phyloP scores from a whole-genome alignment of 2,329 filamentous ascomycete species.

The Alternaria conjuncta region DNA sequence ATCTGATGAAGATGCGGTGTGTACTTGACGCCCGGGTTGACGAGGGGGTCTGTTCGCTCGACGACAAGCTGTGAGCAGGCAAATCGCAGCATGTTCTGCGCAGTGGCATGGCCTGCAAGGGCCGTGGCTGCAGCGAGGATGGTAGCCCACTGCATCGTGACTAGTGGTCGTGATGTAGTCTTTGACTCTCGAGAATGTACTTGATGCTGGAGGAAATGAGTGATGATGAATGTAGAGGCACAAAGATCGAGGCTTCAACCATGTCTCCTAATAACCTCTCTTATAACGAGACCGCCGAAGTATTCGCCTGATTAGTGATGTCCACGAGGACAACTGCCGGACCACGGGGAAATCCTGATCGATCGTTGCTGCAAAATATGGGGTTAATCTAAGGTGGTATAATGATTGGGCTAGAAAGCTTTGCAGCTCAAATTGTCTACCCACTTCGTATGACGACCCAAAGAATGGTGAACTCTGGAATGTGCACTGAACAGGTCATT shows the following conservation, averaged over 20 bases:
- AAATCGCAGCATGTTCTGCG: slow-evolving; percentile 43
- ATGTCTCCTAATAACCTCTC: slow-evolving; percentile 27
- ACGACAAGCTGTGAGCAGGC: slow-evolving; percentile 46
- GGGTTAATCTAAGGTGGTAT: slow-evolving; percentile 37
- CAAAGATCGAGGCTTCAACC: slow-evolving; percentile 11
- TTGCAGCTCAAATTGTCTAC: slow-evolving; percentile 25
- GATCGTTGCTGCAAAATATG: slow-evolving; percentile 30
- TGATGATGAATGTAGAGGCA: slow-evolving; percentile 23
- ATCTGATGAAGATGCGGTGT: slow-evolving; percentile 47
- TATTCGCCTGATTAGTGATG: neutral
- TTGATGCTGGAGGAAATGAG: neutral
- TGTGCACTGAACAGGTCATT: slow-evolving; percentile 8
- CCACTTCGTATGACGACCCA: slow-evolving; percentile 21
- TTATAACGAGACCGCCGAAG: slow-evolving; percentile 36
- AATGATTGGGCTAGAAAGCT: slow-evolving; percentile 33
- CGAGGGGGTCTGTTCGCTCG: slow-evolving; percentile 42
- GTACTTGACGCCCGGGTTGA: slow-evolving; percentile 45
- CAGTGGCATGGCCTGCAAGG: slow-evolving; percentile 31
- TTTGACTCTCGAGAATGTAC: neutral
- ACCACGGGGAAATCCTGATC: slow-evolving; percentile 28
- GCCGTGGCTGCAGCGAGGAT: slow-evolving; percentile 29
- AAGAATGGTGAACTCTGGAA: slow-evolving; percentile 16
- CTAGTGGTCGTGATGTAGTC: neutral
- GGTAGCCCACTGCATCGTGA: slow-evolving; percentile 41
- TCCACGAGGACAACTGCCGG: slow-evolving; percentile 35